Base-by-base conservation (phyloP, 2,329 filamentous ascomycete genomes). In the Sclerotinia sclerotiorum region DNA sequence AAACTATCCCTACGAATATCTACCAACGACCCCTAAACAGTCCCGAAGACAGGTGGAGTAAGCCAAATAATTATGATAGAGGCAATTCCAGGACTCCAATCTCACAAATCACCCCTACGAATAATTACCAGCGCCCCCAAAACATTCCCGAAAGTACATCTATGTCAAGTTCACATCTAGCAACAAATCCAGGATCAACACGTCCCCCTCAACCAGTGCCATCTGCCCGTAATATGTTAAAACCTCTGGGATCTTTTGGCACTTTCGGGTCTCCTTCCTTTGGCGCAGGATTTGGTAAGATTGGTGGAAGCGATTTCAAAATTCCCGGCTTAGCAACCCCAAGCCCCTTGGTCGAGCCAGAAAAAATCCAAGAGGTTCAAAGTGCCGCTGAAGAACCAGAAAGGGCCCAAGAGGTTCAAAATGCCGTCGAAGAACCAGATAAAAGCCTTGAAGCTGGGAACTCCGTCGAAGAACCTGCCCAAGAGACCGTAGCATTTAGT, bases 41-140 rank as follows among this genome's bases (percentile, higher is more conserved):
- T 51, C 8, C 8, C 13, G n/a, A n/a, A 35, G 60, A 62, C 10
- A 62, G 51, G 60, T 62, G 60, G 60, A 62, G 60, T 29, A 62
- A 46, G 60, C 60, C 60, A 1, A 62, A 62, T 21, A 62, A 35
- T 51, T 62, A 62, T 39, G 32, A 39, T 39, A 19, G 5, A 42
- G n/a, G 46, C 15, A 19, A 42, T 51, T 7, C 39, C 10, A 21
- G 17, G 48, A 11, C 60, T 3, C 5, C 32, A 27, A 39, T 8
- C 2, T 39, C 46, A 21, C 46, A 27, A 39, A 27, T 8, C 1
- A 39, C 21, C 21, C 15, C 21, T 1, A 2, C 21, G 32, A 51
- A 51, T 15, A 35, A 51, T 27, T 27, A 39, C 32, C 60, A 39
- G 13, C 15, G 8, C 2, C 19, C 60, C 5, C 29, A 24, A 39